Percentiles rank a stretch among this genome's conserved stretches.
phyloP scores from a whole-genome alignment of 495 filamentous ascomycete species.

The Aspergillus sclerotiicarbonarius region DNA sequence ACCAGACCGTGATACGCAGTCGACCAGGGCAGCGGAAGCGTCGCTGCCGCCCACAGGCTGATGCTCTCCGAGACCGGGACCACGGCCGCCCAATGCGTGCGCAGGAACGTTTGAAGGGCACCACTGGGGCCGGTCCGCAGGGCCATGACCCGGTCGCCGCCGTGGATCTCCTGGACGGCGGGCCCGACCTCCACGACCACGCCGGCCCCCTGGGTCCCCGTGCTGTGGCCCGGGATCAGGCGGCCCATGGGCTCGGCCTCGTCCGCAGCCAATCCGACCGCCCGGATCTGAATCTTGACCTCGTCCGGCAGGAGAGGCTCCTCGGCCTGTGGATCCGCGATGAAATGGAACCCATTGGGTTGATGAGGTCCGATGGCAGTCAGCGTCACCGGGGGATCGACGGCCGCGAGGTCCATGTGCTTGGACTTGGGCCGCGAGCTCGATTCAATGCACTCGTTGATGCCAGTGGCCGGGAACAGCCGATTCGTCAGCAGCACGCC shows the following conservation, averaged over 20 bases:
- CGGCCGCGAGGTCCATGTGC: not conserved
- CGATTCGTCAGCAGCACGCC: not conserved
- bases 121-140: not conserved
- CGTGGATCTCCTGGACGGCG: not conserved
- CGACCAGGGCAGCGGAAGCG: not conserved
- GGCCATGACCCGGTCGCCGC: not conserved
- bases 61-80: not conserved
- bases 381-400: not conserved
- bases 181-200: not conserved
- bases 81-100: not conserved
- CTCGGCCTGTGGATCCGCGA: not conserved
- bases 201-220: not conserved
- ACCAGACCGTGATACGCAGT: not conserved
- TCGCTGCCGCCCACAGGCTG: not conserved
- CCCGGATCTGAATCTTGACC: not conserved
- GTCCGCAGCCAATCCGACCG: not conserved
- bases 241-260: not conserved
- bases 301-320: not conserved
- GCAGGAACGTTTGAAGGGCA: not conserved
- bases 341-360: not conserved
- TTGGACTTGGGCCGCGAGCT: not conserved
- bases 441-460: not conserved
- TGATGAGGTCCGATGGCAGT: not conserved
- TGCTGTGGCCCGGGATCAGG: not conserved
- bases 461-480: not conserved